Conservation (phyloP, 1,139 yeast genomes). For the Suzukiozyma palmioleophila region DNA sequence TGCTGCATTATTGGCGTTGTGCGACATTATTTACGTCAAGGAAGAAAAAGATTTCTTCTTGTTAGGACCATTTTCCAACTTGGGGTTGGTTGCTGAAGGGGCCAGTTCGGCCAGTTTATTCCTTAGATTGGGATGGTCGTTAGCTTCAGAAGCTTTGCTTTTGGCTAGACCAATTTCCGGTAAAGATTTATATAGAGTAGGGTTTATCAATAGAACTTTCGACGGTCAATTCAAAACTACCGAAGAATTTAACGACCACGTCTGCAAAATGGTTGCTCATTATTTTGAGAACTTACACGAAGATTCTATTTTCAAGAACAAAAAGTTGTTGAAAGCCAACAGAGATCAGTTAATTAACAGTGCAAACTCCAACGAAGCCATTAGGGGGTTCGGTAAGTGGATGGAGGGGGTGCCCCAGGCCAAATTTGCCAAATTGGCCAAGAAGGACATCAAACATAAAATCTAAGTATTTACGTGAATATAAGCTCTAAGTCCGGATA, state of each 20-base stretch:
- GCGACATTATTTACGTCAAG: constrained; percentile 72
- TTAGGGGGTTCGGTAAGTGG: constrained; percentile 68
- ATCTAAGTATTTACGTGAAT: constrained; percentile 16
- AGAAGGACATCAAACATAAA: constrained; percentile 59
- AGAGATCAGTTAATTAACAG: constrained; percentile 41
- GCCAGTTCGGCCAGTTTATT: constrained; percentile 68
- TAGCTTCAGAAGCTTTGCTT: constrained; percentile 69
- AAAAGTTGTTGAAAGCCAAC: constrained; percentile 50
- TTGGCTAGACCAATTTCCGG: constrained; percentile 66
- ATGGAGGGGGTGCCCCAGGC: constrained; percentile 69
- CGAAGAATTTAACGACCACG: constrained; percentile 57
- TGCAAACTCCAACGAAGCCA: constrained; percentile 63
- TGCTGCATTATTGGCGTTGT: constrained; percentile 68
- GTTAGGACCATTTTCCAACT: constrained; percentile 74
- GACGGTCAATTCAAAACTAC: constrained; percentile 42
- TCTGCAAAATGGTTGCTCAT: constrained; percentile 42
- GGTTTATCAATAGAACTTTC: constrained; percentile 56
- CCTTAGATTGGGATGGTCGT: constrained; percentile 67
- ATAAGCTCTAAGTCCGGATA: too few species aligned
- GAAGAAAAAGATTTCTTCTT: constrained; percentile 55
- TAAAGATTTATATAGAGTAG: constrained; percentile 51
- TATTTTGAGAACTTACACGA: constrained; percentile 50
- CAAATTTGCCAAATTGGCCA: constrained; percentile 55
- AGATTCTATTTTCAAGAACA: constrained; percentile 59
- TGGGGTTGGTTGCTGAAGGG: constrained; percentile 85